Conservation (phyloP, 2,329 filamentous ascomycete species). For the Aspergillus hiratsukae region DNA sequence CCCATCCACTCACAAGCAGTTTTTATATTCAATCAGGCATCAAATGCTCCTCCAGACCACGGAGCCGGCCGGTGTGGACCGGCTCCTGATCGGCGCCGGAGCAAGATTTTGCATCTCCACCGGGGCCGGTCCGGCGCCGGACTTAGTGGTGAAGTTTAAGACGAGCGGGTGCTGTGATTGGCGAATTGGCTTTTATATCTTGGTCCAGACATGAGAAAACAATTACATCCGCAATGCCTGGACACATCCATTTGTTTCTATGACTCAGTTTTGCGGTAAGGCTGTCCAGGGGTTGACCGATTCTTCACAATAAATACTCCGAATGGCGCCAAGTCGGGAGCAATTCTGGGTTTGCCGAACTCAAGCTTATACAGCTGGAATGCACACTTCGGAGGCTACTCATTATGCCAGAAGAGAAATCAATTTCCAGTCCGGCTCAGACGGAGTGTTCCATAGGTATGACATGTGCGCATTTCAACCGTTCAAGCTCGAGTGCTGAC, state of each 20-base stretch:
- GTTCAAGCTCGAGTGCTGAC: background rate
- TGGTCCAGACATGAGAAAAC: background rate
- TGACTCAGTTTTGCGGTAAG: background rate
- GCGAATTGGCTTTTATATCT: background rate
- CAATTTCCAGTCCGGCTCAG: background rate
- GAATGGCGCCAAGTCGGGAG: background rate
- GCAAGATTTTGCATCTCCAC: background rate
- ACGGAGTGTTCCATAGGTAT: background rate
- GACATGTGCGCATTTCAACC: background rate
- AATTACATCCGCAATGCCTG: background rate
- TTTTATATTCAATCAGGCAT: background rate
- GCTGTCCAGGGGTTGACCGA: background rate
- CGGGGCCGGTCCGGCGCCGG: background rate
- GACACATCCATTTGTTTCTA: background rate
- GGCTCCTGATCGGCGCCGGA: background rate
- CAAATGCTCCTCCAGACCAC: background rate
- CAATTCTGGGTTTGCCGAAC: background rate
- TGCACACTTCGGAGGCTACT: background rate
- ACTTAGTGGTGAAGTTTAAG: background rate
- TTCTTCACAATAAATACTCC: background rate
- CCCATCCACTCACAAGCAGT: background rate
- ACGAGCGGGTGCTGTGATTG: conserved; percentile 3
- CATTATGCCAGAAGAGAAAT: background rate
- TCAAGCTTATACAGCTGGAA: background rate
- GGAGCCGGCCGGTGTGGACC: background rate